Percentiles rank a stretch among this genome's conserved stretches.
Conservation (phyloP, 2,329 filamentous ascomycete genomes). For the Scleromitrula shiraiana region DNA sequence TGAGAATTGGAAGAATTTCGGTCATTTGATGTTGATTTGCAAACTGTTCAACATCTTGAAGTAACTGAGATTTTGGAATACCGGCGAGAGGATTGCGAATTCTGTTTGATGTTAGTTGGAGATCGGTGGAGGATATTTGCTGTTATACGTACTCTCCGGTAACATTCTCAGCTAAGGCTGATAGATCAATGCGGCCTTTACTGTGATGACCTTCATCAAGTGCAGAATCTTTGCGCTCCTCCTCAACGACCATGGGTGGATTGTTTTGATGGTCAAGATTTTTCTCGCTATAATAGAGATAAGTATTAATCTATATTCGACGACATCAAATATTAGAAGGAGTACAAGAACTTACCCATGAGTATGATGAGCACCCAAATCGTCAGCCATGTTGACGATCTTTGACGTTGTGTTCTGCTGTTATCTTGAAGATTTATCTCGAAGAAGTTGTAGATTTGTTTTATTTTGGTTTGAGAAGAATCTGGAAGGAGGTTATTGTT, state of each 20-base stretch:
- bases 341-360: not conserved
- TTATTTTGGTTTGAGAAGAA: not conserved
- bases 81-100: conserved; percentile 50
- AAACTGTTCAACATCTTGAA: conserved; percentile 50
- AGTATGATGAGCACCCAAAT: not conserved
- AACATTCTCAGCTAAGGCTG: not conserved
- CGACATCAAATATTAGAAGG: no score
- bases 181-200: not conserved
- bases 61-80: conserved; percentile 42
- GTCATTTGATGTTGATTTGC: conserved; percentile 50
- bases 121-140: not conserved
- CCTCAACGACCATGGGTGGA: not conserved
- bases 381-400: conserved; percentile 4
- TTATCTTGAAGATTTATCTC: not conserved
- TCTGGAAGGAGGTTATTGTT: not conserved
- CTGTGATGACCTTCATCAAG: not conserved
- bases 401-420: not conserved
- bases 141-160: conserved; percentile 2
- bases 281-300: not conserved
- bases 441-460: not conserved
- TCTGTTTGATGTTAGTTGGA: conserved; percentile 26
- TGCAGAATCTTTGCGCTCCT: not conserved
- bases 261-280: not conserved
- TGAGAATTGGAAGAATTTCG: conserved; percentile 49
- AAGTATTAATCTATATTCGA: no score